Evolutionary conservation across 352 stramenopile species (phyloP).

Genomic region (Blastocystis sp.): DNA sequence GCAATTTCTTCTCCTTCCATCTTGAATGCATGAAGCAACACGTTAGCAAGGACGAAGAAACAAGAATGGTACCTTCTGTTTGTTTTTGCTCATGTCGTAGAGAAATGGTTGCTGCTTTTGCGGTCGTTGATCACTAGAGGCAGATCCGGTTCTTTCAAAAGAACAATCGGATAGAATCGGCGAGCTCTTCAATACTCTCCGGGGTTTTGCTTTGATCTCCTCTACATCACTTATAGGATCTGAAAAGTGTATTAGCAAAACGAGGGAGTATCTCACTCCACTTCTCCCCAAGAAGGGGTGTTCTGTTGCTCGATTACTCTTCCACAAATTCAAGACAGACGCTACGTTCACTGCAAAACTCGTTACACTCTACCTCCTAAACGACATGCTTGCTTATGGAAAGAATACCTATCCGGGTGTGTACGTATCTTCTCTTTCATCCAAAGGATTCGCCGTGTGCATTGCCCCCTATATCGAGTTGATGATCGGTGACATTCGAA

Average conservation of each 20-base stretch:
- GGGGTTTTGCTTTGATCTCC: neutral
- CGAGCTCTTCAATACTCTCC: neutral
- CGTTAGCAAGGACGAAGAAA: constrained; percentile 29
- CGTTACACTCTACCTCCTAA: constrained; percentile 38
- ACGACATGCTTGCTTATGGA: constrained; percentile 24
- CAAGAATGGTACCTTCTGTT: constrained; percentile 39
- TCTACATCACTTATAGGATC: constrained; percentile 14
- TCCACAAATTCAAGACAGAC: constrained; percentile 39
- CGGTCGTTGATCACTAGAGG: neutral
- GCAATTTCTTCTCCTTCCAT: constrained; percentile 64
- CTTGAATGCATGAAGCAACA: constrained; percentile 28
- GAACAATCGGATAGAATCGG: constrained; percentile 5
- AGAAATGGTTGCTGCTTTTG: neutral
- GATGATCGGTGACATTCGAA: constrained; percentile 27
- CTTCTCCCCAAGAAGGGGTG: constrained; percentile 42
- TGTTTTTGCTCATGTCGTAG: neutral
- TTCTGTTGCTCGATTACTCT: constrained; percentile 36
- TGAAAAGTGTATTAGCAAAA: constrained; percentile 36
- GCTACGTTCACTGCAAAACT: constrained; percentile 37
- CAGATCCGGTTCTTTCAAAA: constrained; percentile 24
- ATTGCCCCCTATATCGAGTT: constrained; percentile 36
- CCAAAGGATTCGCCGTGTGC: neutral
- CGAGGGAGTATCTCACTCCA: constrained; percentile 15
- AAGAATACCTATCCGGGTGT: constrained; percentile 35
- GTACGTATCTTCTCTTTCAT: constrained; percentile 3